phyloP scores from a whole-genome alignment of 306 rosid genomes.

The Vicia faba region DNA sequence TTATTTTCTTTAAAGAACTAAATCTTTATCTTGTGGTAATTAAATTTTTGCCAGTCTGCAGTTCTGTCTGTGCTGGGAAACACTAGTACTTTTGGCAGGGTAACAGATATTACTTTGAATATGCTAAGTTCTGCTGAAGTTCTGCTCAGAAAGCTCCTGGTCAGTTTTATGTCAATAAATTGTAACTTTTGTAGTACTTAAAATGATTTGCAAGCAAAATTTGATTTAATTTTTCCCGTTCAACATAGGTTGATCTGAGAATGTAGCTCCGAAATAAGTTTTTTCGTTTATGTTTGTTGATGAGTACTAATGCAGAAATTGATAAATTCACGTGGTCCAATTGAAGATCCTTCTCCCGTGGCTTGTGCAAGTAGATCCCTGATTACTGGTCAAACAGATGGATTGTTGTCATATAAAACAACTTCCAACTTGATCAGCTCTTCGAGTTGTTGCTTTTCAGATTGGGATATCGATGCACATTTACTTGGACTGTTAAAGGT shows the following conservation, averaged over 20 bases:
- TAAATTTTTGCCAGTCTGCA: slow-evolving; percentile 73
- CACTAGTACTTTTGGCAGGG: slow-evolving; percentile 60
- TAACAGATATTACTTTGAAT: slow-evolving; percentile 66
- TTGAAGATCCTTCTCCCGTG: slow-evolving; percentile 95
- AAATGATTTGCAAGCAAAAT: slow-evolving; percentile 6
- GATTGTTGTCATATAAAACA: slow-evolving; percentile 75
- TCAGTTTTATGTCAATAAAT: slow-evolving; percentile 56
- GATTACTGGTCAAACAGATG: slow-evolving; percentile 76
- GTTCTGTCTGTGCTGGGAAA: slow-evolving; percentile 76
- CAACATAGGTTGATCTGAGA: slow-evolving; percentile 18
- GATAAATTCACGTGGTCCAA: slow-evolving; percentile 83
- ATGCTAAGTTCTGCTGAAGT: slow-evolving; percentile 69
- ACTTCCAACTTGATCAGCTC: slow-evolving; percentile 70
- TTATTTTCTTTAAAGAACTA: slow-evolving; percentile 18
- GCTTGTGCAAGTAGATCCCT: slow-evolving; percentile 66
- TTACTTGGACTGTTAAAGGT: slow-evolving; percentile 87
- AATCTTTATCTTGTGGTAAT: slow-evolving; percentile 45
- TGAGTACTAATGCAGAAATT: slow-evolving; percentile 78
- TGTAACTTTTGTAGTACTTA: slow-evolving; percentile 37
- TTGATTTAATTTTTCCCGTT: slow-evolving; percentile 18
- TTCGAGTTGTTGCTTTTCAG: slow-evolving; percentile 80
- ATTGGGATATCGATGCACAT: slow-evolving; percentile 75
- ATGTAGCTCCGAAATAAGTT: slow-evolving; percentile 17
- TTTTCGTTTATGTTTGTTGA: slow-evolving; percentile 49
- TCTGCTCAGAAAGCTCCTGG: slow-evolving; percentile 82